Percentiles rank a stretch among this genome's conserved stretches.
These are phyloP conservation scores for Saussurea involucrata DNA, from an alignment of 129 eudicot genomes.

Conservation along the genomic window DNA sequence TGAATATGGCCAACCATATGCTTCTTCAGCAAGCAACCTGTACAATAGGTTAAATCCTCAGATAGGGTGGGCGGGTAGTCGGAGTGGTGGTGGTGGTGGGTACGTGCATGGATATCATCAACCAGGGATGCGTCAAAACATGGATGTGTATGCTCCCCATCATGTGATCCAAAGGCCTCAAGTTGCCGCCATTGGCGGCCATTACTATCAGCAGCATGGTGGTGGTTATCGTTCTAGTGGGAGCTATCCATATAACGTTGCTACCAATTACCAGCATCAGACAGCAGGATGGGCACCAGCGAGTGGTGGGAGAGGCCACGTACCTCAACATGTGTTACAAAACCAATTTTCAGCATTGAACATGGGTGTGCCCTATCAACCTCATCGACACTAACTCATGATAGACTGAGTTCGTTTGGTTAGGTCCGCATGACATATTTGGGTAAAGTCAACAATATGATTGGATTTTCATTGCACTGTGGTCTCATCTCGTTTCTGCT, in stretches of 20 bases:
- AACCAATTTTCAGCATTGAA: not conserved
- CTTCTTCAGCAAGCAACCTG: slow-evolving; percentile 13
- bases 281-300: slow-evolving; percentile 32
- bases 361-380: not conserved
- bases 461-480: too few relatives aligned
- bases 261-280: not conserved
- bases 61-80: not conserved
- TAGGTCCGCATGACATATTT: not conserved
- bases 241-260: not conserved
- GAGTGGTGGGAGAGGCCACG: slow-evolving; percentile 27
- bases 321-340: not conserved
- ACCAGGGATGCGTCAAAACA: slow-evolving; percentile 20
- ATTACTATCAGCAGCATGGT: not conserved
- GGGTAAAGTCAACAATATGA: too few relatives aligned
- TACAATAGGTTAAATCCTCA: slow-evolving; percentile 29
- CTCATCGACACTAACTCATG: not conserved
- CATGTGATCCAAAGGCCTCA: not conserved
- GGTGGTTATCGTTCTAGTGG: not conserved
- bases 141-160: slow-evolving; percentile 23
- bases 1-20: slow-evolving; percentile 14
- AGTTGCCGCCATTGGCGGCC: not conserved
- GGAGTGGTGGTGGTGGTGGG: not conserved
- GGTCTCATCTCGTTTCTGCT: not conserved
- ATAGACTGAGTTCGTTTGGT: not conserved
- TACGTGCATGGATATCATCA: slow-evolving; percentile 7